These are phyloP conservation scores for Dryadomyces quercivorus DNA, from an alignment of 2,329 filamentous ascomycete species.

Conservation along the genomic window DNA sequence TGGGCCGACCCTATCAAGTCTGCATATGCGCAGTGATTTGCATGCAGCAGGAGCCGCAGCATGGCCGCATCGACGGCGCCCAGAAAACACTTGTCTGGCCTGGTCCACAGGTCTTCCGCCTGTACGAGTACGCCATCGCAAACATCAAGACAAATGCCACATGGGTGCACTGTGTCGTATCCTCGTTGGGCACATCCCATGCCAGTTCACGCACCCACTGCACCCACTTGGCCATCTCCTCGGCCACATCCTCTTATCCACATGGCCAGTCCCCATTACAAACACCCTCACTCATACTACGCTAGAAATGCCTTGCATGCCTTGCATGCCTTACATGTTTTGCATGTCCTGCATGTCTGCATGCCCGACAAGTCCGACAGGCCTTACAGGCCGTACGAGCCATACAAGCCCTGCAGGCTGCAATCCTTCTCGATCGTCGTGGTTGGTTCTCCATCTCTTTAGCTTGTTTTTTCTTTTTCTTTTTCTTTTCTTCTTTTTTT, in stretches of 20 bases:
- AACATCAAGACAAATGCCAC: background rate
- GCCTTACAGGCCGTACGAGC: too few species aligned
- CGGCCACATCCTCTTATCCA: background rate
- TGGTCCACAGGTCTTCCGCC: background rate
- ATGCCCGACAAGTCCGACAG: background rate
- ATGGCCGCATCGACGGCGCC: background rate
- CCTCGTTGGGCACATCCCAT: background rate
- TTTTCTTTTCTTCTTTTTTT: background rate
- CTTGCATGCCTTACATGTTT: background rate
- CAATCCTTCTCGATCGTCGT: background rate
- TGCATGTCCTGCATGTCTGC: background rate
- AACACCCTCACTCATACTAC: too few species aligned
- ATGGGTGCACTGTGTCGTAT: background rate
- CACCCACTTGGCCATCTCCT: background rate
- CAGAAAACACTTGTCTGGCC: background rate
- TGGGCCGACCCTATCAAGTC: too few species aligned
- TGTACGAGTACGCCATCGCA: background rate
- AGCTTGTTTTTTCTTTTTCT: background rate
- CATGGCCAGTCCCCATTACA: background rate
- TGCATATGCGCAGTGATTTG: background rate
- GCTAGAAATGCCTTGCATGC: background rate
- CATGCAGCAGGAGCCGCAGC: background rate
- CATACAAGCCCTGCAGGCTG: too few species aligned
- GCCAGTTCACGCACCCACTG: background rate
- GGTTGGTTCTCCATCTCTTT: background rate